Percentiles rank a stretch among this genome's conserved stretches.
These are phyloP conservation scores for Mucor piriformis DNA, from an alignment of 371 early-diverging fungal genomes.

Conservation along the genomic window DNA sequence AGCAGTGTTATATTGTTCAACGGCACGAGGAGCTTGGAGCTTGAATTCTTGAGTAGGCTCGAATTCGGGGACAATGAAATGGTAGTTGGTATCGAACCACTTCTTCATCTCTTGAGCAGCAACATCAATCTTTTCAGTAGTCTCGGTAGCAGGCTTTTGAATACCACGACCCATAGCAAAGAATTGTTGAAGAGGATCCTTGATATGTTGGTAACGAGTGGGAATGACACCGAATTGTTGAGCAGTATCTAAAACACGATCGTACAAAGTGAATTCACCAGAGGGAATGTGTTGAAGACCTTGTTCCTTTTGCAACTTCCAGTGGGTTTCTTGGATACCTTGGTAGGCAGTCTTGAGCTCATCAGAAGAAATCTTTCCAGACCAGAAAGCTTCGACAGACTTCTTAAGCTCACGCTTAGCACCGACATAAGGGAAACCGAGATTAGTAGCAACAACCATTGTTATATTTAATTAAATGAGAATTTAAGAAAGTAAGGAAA, in stretches of 20 bases:
- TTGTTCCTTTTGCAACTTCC: slow-evolving; percentile 80
- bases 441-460: slow-evolving; percentile 75
- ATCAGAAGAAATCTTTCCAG: slow-evolving; percentile 78
- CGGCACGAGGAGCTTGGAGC: slow-evolving; percentile 73
- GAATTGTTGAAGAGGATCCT: slow-evolving; percentile 77
- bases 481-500: slow-evolving; percentile 5
- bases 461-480: slow-evolving; percentile 1
- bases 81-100: slow-evolving; percentile 98
- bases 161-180: slow-evolving; percentile 98
- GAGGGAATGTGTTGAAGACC: slow-evolving; percentile 88
- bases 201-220: slow-evolving; percentile 70
- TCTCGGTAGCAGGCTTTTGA: slow-evolving; percentile 70
- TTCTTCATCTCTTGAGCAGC: slow-evolving; percentile 96
- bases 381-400: slow-evolving; percentile 92
- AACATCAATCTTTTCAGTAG: slow-evolving; percentile 77
- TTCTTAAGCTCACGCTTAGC: slow-evolving; percentile 90
- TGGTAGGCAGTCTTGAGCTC: slow-evolving; percentile 75
- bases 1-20: slow-evolving; percentile 91
- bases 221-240: slow-evolving; percentile 81
- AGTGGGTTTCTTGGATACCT: slow-evolving; percentile 85
- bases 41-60: slow-evolving; percentile 73
- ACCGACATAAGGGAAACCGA: slow-evolving; percentile 83
- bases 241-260: slow-evolving; percentile 91
- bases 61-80: slow-evolving; percentile 89
- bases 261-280: slow-evolving; percentile 95